These are phyloP conservation scores for Amanita pseudoporphyria DNA, from an alignment of 768 basidiomycete species.

Conservation along the genomic window DNA sequence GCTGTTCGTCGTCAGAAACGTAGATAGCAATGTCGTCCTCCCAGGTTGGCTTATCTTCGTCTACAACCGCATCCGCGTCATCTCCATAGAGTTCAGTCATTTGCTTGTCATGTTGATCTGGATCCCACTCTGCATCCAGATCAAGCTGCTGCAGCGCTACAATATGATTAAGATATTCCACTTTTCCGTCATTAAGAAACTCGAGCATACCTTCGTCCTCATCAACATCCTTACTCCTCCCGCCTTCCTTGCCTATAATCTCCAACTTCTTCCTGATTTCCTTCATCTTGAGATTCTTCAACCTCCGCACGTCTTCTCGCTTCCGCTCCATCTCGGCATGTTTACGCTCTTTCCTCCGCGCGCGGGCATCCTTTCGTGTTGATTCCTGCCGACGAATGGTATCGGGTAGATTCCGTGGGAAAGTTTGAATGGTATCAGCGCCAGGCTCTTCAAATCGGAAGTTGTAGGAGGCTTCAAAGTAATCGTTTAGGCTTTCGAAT, in stretches of 20 bases:
- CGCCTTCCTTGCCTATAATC: conserved; percentile 62
- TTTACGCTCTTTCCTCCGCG: conserved; percentile 66
- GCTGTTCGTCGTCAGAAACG: conserved; percentile 21
- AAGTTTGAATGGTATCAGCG: conserved; percentile 39
- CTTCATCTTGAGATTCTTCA: conserved; percentile 79
- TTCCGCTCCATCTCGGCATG: conserved; percentile 66
- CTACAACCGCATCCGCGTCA: conserved; percentile 28
- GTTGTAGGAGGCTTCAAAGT: conserved; percentile 95
- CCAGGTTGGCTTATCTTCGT: conserved; percentile 72
- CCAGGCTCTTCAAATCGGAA: conserved; percentile 96
- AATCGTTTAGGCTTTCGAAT: conserved; percentile 86
- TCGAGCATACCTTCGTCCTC: conserved; percentile 23
- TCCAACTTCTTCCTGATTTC: conserved; percentile 73
- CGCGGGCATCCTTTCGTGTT: conserved; percentile 77
- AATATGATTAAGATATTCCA: conserved; percentile 13
- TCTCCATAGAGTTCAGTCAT: conserved; percentile 68
- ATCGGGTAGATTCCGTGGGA: conserved; percentile 65
- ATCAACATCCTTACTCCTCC: conserved; percentile 31
- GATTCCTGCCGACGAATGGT: conserved; percentile 65
- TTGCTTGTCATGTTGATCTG: conserved; percentile 71
- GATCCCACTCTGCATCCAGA: conserved; percentile 91
- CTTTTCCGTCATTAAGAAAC: background rate
- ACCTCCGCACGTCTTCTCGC: conserved; percentile 70
- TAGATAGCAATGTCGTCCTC: conserved; percentile 78
- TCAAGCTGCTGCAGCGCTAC: conserved; percentile 63